Evolutionary conservation across 2,329 filamentous ascomycete species (phyloP), one percentile per base, ranked within the genome.

Genomic region (Madurella mycetomatis): DNA sequence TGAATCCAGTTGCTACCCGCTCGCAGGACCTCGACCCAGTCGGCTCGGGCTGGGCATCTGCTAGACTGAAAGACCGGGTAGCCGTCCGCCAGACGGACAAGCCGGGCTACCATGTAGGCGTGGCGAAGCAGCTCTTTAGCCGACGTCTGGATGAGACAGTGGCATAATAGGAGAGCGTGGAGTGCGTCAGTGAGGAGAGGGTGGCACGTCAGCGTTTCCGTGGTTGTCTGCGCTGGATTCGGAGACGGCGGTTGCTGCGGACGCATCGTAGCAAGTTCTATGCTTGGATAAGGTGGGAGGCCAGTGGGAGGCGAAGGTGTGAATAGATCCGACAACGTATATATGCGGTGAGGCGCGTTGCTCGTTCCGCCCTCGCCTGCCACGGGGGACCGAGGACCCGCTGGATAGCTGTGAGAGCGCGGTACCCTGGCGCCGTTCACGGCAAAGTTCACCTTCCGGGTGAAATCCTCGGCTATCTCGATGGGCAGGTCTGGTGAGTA

Each of bases 61-160:
- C 85, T 84, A 0, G 84, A 78, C 59, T 91, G 84, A 66, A 95
- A 92, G 47, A 92, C 81, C 0, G 90, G 90, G 62, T 90, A 92
- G 4, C 88, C 89, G 63, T 94, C 87, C 47, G 83, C 84, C 19
- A 94, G 78, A 17, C 88, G 81, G 4, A 83, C 79, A 1, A 94
- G 77, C 5, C 89, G 84, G 15, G 89, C 87, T 4, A 87, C 89
- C 80, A 92, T 94, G 73, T 90, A 80, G 0, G 88, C 88, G 66
- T 94, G 88, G 37, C 89, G 87, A 47, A 85, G 81, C 34, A 92
- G 80, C 67, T 94, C 89, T 62, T 87, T 90, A 11, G 82, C 70
- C 0, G 88, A 87, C 0, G 90, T 95, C 69, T 92, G 89, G 8
- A 89, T 72, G 9, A 95, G 81, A n/a, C 82, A 81, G 69, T 95